These are phyloP conservation scores for Solanum bulbocastanum DNA, from an alignment of 257 asterid species.

Conservation along the genomic window DNA sequence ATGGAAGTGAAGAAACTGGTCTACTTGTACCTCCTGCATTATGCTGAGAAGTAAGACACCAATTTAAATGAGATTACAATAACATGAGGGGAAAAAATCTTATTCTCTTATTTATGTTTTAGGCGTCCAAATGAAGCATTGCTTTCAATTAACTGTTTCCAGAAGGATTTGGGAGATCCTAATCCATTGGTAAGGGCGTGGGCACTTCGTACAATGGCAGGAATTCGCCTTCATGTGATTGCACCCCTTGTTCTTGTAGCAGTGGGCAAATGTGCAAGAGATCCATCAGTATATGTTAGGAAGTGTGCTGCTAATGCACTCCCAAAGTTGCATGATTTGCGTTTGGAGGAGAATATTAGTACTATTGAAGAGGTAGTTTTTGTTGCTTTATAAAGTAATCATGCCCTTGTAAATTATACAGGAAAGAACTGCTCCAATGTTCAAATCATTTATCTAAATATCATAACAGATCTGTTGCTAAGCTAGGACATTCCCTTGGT, in stretches of 20 bases:
- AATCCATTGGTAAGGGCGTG: conserved; percentile 92
- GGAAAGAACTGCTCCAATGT: neutral
- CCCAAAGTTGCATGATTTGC: conserved; percentile 85
- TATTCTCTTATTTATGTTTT: neutral
- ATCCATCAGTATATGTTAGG: conserved; percentile 94
- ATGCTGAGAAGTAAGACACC: conserved; percentile 73
- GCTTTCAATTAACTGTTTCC: conserved; percentile 88
- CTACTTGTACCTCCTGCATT: conserved; percentile 84
- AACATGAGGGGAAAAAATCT: neutral
- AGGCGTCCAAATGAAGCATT: conserved; percentile 91
- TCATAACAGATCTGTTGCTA: neutral
- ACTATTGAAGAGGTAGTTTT: conserved; percentile 73
- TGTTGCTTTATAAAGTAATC: neutral
- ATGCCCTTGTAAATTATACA: neutral
- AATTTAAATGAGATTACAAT: neutral
- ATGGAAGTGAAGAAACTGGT: conserved; percentile 93
- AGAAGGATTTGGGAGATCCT: conserved; percentile 92
- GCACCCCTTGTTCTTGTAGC: conserved; percentile 80
- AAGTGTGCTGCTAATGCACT: conserved; percentile 95
- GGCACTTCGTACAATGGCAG: conserved; percentile 98
- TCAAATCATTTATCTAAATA: neutral
- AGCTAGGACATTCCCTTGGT: neutral
- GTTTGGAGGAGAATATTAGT: conserved; percentile 62
- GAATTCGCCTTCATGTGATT: conserved; percentile 83
- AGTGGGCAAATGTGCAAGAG: conserved; percentile 83